Percentiles rank a stretch among this genome's conserved stretches.
These are phyloP conservation scores for Pichia norvegensis DNA, from an alignment of 1,139 yeast genomes.

Conservation along the genomic window DNA sequence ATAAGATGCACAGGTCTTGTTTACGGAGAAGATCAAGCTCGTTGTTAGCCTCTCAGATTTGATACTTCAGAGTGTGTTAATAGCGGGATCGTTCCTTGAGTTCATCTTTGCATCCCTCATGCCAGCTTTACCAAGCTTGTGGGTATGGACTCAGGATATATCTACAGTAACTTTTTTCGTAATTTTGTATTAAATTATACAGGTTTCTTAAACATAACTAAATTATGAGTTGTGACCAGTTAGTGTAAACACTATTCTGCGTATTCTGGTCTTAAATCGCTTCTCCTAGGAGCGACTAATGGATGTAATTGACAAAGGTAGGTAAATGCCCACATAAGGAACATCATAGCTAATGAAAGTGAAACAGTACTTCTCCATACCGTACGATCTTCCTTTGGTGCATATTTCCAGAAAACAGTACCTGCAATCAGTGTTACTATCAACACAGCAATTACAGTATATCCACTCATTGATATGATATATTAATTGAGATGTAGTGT, in stretches of 20 bases:
- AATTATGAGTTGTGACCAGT: too few species aligned
- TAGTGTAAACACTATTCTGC: slow-evolving; percentile 24
- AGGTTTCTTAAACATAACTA: too few species aligned
- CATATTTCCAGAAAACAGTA: slow-evolving; percentile 49
- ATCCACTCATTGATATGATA: slow-evolving; percentile 17
- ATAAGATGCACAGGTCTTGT: slow-evolving; percentile 55
- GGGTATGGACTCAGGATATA: neutral
- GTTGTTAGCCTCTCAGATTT: slow-evolving; percentile 26
- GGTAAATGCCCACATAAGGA: slow-evolving; percentile 91
- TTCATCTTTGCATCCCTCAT: neutral
- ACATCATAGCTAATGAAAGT: slow-evolving; percentile 79
- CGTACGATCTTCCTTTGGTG: slow-evolving; percentile 46
- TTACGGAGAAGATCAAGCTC: slow-evolving; percentile 64
- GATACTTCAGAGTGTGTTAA: slow-evolving; percentile 24
- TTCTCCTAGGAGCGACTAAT: slow-evolving; percentile 70
- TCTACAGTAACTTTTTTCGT: neutral
- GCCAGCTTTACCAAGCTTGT: neutral
- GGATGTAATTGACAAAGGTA: slow-evolving; percentile 75
- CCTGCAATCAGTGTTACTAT: slow-evolving; percentile 53
- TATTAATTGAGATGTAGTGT: neutral
- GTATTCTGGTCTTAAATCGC: slow-evolving; percentile 71
- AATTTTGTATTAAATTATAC: too few species aligned
- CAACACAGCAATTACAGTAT: slow-evolving; percentile 60
- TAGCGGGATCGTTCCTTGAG: slow-evolving; percentile 22
- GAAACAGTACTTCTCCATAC: slow-evolving; percentile 91